Evolutionary conservation across 139 green algal species (phyloP).

Genomic region (Nannochloris sp.): DNA sequence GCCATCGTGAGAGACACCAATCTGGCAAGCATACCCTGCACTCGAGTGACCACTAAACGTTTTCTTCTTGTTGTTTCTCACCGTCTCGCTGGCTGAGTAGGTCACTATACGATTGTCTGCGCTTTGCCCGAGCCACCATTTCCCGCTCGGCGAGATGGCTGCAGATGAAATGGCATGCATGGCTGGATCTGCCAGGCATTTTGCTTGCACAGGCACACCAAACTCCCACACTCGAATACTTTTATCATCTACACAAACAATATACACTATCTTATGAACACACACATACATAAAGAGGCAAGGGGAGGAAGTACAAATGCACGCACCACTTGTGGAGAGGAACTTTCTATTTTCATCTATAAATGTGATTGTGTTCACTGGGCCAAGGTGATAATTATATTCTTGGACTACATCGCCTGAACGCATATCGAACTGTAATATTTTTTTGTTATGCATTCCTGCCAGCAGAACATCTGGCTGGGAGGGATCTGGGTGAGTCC

Average conservation of each 20-base stretch:
- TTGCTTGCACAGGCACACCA: conserved; percentile 89
- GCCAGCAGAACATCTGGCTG: conserved; percentile 87
- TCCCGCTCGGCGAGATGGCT: conserved; percentile 58
- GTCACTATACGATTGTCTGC: conserved; percentile 80
- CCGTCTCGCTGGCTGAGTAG: conserved; percentile 79
- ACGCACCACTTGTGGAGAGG: conserved; percentile 53
- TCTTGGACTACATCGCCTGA: conserved; percentile 78
- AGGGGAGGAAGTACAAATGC: background rate
- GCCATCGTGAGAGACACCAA: conserved; percentile 65
- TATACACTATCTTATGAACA: background rate
- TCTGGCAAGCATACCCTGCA: conserved; percentile 34
- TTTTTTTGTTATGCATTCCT: conserved; percentile 78
- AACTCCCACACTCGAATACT: conserved; percentile 97
- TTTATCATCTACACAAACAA: conserved; percentile 76
- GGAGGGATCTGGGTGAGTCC: conserved; percentile 81
- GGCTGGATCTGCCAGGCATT: conserved; percentile 87
- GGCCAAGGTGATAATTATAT: conserved; percentile 95
- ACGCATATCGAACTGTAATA: conserved; percentile 87
- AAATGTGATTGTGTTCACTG: conserved; percentile 97
- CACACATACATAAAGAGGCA: conserved; percentile 1
- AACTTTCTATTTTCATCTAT: conserved; percentile 82
- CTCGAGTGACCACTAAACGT: conserved; percentile 81
- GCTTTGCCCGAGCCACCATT: conserved; percentile 62
- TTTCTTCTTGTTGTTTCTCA: conserved; percentile 92
- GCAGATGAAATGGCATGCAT: conserved; percentile 93